phyloP scores from a whole-genome alignment of 768 basidiomycete genomes.

The Cystofilobasidium capitatum region DNA sequence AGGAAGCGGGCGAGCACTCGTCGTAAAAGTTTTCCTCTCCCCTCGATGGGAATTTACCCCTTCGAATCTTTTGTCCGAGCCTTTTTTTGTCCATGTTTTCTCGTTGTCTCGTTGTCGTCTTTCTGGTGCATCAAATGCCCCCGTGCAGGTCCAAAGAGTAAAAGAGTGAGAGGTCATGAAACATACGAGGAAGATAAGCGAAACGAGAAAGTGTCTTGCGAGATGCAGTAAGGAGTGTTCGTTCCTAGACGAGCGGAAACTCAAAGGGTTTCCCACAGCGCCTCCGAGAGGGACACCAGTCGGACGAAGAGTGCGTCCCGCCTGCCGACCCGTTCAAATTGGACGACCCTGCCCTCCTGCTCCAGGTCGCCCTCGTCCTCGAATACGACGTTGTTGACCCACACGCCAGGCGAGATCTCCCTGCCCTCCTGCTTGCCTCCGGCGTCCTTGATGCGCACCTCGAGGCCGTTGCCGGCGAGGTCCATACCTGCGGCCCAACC shows the following conservation, averaged over 20 bases:
- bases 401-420: conserved; percentile 4
- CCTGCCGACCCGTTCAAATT: conserved; percentile 39
- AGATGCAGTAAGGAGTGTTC: too few relatives aligned
- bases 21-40: not conserved
- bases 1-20: too few relatives aligned
- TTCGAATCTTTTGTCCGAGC: too few relatives aligned
- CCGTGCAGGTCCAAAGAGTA: too few relatives aligned
- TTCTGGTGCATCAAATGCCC: too few relatives aligned
- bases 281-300: conserved; percentile 39
- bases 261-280: conserved; percentile 41
- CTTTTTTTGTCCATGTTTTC: too few relatives aligned
- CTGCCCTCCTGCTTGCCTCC: conserved; percentile 28
- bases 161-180: too few relatives aligned
- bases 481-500: conserved; percentile 40
- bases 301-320: conserved; percentile 42
- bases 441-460: conserved; percentile 38
- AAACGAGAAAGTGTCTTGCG: too few relatives aligned
- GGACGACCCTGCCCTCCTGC: conserved; percentile 34
- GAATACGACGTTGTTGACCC: conserved; percentile 18
- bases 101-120: too few relatives aligned
- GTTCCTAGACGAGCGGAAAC: too few relatives aligned
- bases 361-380: conserved; percentile 29
- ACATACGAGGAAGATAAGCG: too few relatives aligned
- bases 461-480: conserved; percentile 40
- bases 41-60: too few relatives aligned